Base-by-base conservation (phyloP, 2,329 filamentous ascomycete genomes). In the Phialophora verrucosa region DNA sequence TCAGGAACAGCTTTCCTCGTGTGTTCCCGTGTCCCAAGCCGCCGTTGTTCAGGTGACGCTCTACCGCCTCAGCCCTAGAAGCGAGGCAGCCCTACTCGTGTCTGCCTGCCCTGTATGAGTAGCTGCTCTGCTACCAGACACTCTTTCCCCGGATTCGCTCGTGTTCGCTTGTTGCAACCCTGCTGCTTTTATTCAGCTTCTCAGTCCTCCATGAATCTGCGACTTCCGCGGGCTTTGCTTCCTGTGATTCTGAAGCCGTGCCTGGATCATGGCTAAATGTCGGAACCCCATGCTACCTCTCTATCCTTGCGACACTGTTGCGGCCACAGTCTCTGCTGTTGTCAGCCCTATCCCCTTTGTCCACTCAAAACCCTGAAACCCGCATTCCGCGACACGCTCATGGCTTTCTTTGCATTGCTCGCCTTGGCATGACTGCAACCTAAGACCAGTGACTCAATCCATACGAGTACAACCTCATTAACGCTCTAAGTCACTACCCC, bases 291-390 rank as follows among this genome's bases (percentile, higher is more conserved):
- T 10, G 20, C 20, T 4, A 14, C 35, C 23, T 17, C 0, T 56
- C 14, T 44, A n/a, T 44, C 17, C 38, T 44, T 35, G 32, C 32
- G 32, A 35, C 17, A 55, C 53, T 23, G 53, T 55, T 38, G n/a
- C 55, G 29, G 55, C 8, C 12, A 58, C 17, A 20, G n/a, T 17
- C n/a, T 51, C 57, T 31, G n/a, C 57, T 25, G 38, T 31, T 31
- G 38, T 59, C 57, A 59, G 57, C 57, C 57, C 57, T 59, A 59
- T 38, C 27, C 44, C 23, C 42, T 1, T 17, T 14, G 38, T n/a
- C 14, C 38, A 17, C 38, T 42, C 38, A 4, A 12, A 17, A 17
- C 14, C 3, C 4, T 17, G 14, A 42, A 42, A 42, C 35, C 2
- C 12, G 12, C 0, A 31, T 38, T 38, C 14, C 31, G 31, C 31